Conservation (phyloP, 1,139 yeast genomes). For the Nakaseomyces glabratus region DNA sequence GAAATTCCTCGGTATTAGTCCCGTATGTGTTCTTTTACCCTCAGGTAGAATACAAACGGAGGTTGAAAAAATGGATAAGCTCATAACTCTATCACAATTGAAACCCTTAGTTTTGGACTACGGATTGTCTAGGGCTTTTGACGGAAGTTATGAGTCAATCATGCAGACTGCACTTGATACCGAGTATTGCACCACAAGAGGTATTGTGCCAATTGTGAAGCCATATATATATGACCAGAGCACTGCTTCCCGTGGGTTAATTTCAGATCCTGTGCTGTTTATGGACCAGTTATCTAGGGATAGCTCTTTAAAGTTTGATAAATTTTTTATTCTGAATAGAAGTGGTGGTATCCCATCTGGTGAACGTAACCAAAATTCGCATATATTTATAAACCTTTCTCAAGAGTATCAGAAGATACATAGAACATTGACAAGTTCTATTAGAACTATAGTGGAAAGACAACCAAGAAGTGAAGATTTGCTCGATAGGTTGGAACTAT, state of each 20-base stretch:
- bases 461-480: conserved; percentile 16
- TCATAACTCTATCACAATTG: conserved; percentile 19
- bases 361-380: conserved; percentile 74
- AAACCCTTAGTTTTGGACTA: conserved; percentile 21
- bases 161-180: conserved; percentile 12
- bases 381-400: conserved; percentile 74
- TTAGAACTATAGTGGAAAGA: conserved; percentile 12
- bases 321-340: conserved; percentile 68
- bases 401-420: conserved; percentile 68
- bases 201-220: conserved; percentile 20
- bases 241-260: conserved; percentile 16
- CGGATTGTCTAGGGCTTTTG: conserved; percentile 12
- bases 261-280: conserved; percentile 15
- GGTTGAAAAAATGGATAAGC: conserved; percentile 21
- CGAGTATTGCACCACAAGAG: conserved; percentile 5
- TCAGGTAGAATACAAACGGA: conserved; percentile 15
- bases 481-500: conserved; percentile 18
- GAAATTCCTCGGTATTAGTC: conserved; percentile 25
- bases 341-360: conserved; percentile 85
- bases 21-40: conserved; percentile 26
- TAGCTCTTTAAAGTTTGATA: conserved; percentile 55
- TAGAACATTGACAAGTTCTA: conserved; percentile 10
- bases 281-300: conserved; percentile 19
- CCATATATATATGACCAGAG: conserved; percentile 23
- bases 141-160: conserved; percentile 16